Base-by-base conservation (phyloP, 192 early-diverging fungal genomes). In the Coemansia interrupta region DNA sequence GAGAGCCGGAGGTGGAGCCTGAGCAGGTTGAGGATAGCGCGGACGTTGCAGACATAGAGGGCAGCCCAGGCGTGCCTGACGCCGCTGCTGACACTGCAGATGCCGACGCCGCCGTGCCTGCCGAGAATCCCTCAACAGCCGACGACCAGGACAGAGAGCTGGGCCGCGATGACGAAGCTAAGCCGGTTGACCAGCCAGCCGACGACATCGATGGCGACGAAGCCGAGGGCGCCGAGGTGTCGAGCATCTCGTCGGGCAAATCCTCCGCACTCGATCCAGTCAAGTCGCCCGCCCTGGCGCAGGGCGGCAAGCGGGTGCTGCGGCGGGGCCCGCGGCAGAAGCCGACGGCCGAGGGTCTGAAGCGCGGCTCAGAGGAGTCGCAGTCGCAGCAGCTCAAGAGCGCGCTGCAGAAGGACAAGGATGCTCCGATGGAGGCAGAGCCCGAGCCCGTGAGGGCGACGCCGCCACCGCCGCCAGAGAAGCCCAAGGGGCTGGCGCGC, bases 311-410 rank as follows among this genome's bases (percentile, higher is more conserved):
- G 56, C 64, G 70, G 7, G 59, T 78, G 42, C 66, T 78, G 48
- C 69, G 75, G 11, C 65, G 75, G 9, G 75, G 63, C 3, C 69
- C 69, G 13, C 69, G 75, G 19, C 69, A 78, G 52, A 72, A 72
- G 75, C 75, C 75, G 23, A 72, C 75, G 1, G 45, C 70, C 23
- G 75, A 78, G 42, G 75, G 55, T 1, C 59, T 78, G 44, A 72
- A 72, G 59, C 68, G 62, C 46, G 40, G 51, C 41, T 64, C 70
- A 0, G 58, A 64, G 52, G 75, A 78, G 32, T 72, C 69, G 45
- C 75, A 72, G 51, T 60, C 75, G n/a, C 64, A 69, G 59, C 53
- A 59, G n/a, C 70, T 78, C 6, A 55, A 63, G 23, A 56, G 41
- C 10, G 75, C 75, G 23, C 52, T 78, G 22, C 49, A 69, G 24